Evolutionary conservation across 192 early-diverging fungal species (phyloP).

Genomic region (Coemansia erecta): DNA sequence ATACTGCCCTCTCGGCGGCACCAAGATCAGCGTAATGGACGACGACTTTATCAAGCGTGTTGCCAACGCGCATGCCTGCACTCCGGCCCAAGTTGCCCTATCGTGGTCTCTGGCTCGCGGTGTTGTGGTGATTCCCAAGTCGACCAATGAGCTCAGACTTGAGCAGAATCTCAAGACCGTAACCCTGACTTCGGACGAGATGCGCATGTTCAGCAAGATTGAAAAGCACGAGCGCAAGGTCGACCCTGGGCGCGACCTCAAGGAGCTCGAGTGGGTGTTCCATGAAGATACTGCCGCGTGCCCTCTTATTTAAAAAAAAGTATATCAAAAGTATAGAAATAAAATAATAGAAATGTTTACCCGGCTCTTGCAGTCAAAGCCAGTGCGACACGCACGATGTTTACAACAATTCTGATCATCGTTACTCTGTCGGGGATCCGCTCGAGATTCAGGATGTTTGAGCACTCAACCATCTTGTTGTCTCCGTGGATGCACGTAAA

Average conservation of each 20-base stretch:
- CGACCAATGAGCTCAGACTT: slow-evolving; percentile 63
- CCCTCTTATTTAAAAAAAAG: slow-evolving; percentile 41
- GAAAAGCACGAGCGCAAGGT: slow-evolving; percentile 36
- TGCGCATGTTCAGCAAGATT: slow-evolving; percentile 25
- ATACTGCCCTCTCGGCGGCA: slow-evolving; percentile 78
- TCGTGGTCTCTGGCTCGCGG: slow-evolving; percentile 75
- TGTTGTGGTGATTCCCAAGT: slow-evolving; percentile 78
- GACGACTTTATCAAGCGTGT: slow-evolving; percentile 61
- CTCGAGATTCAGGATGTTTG: slow-evolving; percentile 28
- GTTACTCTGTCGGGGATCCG: slow-evolving; percentile 24
- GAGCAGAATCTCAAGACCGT: slow-evolving; percentile 46
- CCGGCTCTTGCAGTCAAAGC: neutral
- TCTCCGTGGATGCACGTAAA: slow-evolving; percentile 43
- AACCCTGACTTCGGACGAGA: slow-evolving; percentile 34
- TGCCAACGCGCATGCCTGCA: slow-evolving; percentile 63
- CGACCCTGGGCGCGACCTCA: slow-evolving; percentile 21
- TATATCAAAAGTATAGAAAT: neutral
- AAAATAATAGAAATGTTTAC: neutral
- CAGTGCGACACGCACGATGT: slow-evolving; percentile 24
- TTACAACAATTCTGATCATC: slow-evolving; percentile 34
- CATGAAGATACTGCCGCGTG: slow-evolving; percentile 41
- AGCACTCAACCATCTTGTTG: slow-evolving; percentile 33
- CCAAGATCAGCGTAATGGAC: slow-evolving; percentile 32
- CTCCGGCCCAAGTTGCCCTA: slow-evolving; percentile 72
- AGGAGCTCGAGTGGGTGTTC: slow-evolving; percentile 48